Evolutionary conservation across 2,329 filamentous ascomycete genomes (phyloP), one percentile per base, ranked within the genome.

Genomic region (Neonectria coccinea): DNA sequence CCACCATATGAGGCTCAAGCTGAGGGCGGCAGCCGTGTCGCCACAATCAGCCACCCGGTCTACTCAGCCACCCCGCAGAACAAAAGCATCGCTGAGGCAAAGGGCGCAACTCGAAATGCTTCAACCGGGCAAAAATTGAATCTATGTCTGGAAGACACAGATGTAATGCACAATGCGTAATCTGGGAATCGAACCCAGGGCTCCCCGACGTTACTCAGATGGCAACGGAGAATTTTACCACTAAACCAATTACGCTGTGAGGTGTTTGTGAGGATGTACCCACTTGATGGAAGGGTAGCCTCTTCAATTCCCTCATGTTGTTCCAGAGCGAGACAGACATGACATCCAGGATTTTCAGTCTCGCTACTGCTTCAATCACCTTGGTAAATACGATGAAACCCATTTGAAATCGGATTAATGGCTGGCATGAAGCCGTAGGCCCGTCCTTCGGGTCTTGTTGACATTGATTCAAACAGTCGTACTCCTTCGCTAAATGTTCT

Each of bases 401-500:
- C 3, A 5, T 6, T n/a, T n/a, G 16, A 27, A 8, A n/a, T 14
- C 16, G 29, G 22, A 22, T 16, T 27, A 39, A 50, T 20, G 14
- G 29, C 22, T 36, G 25, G 52, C 7, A 47, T 41, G 44, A 41
- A 68, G 56, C 31, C 36, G 41, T 45, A 41, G 51, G 59, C 56
- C 57, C 63, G 6, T 33, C 33, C 41, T 47, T 5, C n/a, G 41
- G 45, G 60, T 60, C 65, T 31, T 41, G 39, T 51, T 42, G 48
- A 42, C 57, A 41, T 62, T 66, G 52, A 65, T 71, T 56, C 59
- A 74, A 74, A 68, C 67, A 74, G 64, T 59, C 56, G 50, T 71
- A 70, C 73, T 73, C 70, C 71, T 66, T 70, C 72, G 72, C 72
- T 74, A 74, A 72, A 71, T 71, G 66, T 70, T 61, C 70, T 75